These are phyloP conservation scores for Lumnitzera littorea DNA, from an alignment of 345 rosid species.

Conservation along the genomic window DNA sequence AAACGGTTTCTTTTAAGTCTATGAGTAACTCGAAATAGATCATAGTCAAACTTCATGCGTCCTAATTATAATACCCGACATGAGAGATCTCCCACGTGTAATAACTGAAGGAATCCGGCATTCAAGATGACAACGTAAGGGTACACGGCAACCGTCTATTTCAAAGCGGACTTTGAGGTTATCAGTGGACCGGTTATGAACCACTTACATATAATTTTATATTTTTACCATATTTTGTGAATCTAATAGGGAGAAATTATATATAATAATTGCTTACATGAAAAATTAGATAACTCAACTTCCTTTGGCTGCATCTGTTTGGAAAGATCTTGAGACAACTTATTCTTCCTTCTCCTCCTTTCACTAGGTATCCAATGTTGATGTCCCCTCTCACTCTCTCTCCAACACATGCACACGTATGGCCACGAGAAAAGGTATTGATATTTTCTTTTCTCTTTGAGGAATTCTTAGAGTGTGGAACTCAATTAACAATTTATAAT, in stretches of 20 bases:
- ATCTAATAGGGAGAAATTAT: not conserved
- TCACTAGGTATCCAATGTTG: conserved; percentile 3
- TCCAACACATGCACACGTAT: not conserved
- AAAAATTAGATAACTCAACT: conserved; percentile 2
- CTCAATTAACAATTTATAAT: too few relatives aligned
- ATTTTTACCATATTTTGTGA: not conserved
- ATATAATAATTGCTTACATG: not conserved
- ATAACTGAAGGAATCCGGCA: too few relatives aligned
- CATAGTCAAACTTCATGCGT: too few relatives aligned
- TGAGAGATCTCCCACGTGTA: too few relatives aligned
- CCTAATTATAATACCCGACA: too few relatives aligned
- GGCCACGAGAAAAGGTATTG: not conserved
- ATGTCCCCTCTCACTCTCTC: not conserved
- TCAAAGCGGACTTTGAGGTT: conserved; percentile 8
- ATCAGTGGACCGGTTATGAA: not conserved
- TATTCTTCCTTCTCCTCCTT: conserved; percentile 2
- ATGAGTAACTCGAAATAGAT: too few relatives aligned
- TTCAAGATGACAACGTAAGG: too few relatives aligned
- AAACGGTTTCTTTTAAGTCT: too few relatives aligned
- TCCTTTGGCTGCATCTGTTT: conserved; percentile 8
- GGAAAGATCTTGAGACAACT: conserved; percentile 1
- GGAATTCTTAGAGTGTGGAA: too few relatives aligned
- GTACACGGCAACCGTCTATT: not conserved
- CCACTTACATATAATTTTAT: not conserved
- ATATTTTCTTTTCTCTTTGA: too few relatives aligned